These are phyloP conservation scores for Populus davidiana DNA, from an alignment of 345 rosid genomes.

Conservation along the genomic window DNA sequence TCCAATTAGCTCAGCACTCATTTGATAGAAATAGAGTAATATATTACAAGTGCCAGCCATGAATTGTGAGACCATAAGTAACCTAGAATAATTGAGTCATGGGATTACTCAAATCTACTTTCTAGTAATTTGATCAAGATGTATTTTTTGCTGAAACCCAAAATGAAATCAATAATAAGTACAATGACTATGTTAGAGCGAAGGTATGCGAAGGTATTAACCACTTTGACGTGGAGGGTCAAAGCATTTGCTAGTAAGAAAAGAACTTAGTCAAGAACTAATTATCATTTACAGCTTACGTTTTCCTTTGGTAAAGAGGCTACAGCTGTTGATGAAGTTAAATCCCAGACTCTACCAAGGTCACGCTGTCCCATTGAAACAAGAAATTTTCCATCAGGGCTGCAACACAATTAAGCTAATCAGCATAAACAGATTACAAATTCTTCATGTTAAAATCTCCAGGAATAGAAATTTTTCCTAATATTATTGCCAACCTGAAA, in stretches of 20 bases:
- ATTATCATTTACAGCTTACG: slow-evolving; percentile 36
- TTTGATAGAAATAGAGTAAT: neutral
- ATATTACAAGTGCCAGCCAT: neutral
- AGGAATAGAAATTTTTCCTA: slow-evolving; percentile 10
- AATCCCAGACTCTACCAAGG: slow-evolving; percentile 87
- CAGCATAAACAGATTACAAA: slow-evolving; percentile 15
- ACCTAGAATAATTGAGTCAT: neutral
- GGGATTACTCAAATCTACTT: neutral
- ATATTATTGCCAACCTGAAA: slow-evolving; percentile 58
- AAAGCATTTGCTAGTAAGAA: neutral
- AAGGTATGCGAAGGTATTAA: neutral
- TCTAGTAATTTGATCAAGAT: neutral
- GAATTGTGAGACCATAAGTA: neutral
- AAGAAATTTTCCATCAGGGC: slow-evolving; percentile 79
- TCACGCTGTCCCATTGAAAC: slow-evolving; percentile 66
- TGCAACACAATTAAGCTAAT: slow-evolving; percentile 35
- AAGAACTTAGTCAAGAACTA: neutral
- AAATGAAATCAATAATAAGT: neutral
- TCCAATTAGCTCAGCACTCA: slow-evolving; percentile 17
- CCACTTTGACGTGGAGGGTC: neutral
- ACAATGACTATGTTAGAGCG: neutral
- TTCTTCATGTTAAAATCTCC: slow-evolving; percentile 3
- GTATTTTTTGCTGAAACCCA: neutral
- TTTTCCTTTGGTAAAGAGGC: slow-evolving; percentile 65
- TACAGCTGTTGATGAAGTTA: slow-evolving; percentile 47